Percentiles rank a stretch among this genome's conserved stretches.
phyloP scores from a whole-genome alignment of 768 basidiomycete genomes.

The Trametes sanguinea region DNA sequence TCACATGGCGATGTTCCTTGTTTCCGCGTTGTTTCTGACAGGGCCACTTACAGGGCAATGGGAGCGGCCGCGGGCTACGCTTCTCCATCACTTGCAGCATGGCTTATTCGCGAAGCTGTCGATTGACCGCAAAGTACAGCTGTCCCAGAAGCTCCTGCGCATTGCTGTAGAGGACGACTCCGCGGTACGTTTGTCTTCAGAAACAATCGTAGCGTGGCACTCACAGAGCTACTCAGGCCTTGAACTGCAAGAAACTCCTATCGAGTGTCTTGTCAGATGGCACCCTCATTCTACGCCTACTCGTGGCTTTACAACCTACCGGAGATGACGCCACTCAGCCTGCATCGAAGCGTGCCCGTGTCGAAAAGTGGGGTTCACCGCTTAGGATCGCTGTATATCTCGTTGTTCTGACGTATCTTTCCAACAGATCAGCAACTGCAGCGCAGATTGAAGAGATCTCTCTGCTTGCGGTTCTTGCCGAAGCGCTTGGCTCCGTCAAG shows the following conservation, averaged over 20 bases:
- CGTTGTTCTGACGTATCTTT: neutral
- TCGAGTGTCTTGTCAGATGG: slow-evolving; percentile 51
- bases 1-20: neutral
- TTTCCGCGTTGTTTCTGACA: slow-evolving; percentile 6
- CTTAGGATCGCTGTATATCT: too few relatives aligned
- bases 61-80: slow-evolving; percentile 39
- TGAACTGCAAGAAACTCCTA: slow-evolving; percentile 47
- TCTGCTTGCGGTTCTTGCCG: slow-evolving; percentile 60
- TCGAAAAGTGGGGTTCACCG: slow-evolving; percentile 48
- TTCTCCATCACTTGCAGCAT: slow-evolving; percentile 49
- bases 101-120: slow-evolving; percentile 59
- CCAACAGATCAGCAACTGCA: slow-evolving; percentile 20
- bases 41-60: slow-evolving; percentile 39
- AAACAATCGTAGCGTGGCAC: neutral
- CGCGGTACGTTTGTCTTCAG: slow-evolving; percentile 42
- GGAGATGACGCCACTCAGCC: slow-evolving; percentile 45
- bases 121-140: slow-evolving; percentile 52
- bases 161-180: slow-evolving; percentile 50
- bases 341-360: slow-evolving; percentile 65
- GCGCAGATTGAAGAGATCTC: slow-evolving; percentile 44
- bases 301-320: slow-evolving; percentile 50
- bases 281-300: slow-evolving; percentile 52
- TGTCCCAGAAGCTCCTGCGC: slow-evolving; percentile 60
- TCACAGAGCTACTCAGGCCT: slow-evolving; percentile 13
- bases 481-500: slow-evolving; percentile 64